These are phyloP conservation scores for Aspergillus brunneoviolaceus DNA, from an alignment of 2,329 filamentous ascomycete genomes.

Conservation along the genomic window DNA sequence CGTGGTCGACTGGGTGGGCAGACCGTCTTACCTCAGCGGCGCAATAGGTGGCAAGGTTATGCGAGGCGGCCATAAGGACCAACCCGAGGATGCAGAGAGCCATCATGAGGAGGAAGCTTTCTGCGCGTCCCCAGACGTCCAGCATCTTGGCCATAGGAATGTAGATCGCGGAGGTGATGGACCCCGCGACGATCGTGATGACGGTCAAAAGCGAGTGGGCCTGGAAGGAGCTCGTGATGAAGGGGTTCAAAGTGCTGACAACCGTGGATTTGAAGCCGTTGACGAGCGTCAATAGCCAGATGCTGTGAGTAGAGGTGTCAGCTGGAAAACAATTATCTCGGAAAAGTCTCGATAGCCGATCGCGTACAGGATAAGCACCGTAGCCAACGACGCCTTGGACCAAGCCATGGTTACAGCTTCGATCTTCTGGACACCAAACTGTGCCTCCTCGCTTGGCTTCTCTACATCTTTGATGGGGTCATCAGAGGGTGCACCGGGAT, in stretches of 20 bases:
- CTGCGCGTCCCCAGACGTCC: constrained; percentile 62
- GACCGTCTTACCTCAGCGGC: constrained; percentile 40
- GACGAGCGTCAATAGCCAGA: constrained; percentile 40
- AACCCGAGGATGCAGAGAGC: constrained; percentile 49
- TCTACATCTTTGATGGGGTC: too few relatives aligned
- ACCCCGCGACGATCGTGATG: constrained; percentile 54
- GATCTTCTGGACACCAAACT: constrained; percentile 42
- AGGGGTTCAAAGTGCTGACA: constrained; percentile 44
- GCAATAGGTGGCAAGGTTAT: constrained; percentile 60
- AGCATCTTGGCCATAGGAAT: constrained; percentile 63
- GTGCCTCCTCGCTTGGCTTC: constrained; percentile 11
- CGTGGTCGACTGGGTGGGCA: too few relatives aligned
- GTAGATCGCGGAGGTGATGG: constrained; percentile 58
- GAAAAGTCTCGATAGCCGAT: background rate
- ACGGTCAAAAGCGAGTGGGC: constrained; percentile 55
- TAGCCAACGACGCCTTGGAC: constrained; percentile 41
- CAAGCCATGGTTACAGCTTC: constrained; percentile 49
- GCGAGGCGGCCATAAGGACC: constrained; percentile 62
- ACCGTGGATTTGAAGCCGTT: constrained; percentile 39
- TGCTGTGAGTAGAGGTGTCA: constrained; percentile 22
- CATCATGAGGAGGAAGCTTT: constrained; percentile 55
- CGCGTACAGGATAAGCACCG: constrained; percentile 41
- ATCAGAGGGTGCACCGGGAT: too few relatives aligned
- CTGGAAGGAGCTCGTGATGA: constrained; percentile 52
- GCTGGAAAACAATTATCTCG: too few relatives aligned